phyloP scores from a whole-genome alignment of 139 green algal species.

The Micractinium conductrix region DNA sequence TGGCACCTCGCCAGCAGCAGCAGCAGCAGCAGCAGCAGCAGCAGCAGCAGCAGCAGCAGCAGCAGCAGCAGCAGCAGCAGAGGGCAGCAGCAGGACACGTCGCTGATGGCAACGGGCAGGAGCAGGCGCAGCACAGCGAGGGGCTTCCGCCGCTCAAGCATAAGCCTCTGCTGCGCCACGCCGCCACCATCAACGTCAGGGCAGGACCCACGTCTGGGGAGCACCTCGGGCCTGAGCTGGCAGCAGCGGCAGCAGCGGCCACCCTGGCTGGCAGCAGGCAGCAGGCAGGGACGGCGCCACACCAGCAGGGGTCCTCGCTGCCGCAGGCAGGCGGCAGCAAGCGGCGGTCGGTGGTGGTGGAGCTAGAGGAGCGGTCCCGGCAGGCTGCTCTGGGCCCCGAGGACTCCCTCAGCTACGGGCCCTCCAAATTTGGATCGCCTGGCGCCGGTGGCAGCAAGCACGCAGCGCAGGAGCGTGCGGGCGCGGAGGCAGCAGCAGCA shows the following conservation, averaged over 20 bases:
- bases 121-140: background rate
- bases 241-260: background rate
- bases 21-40: background rate
- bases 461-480: background rate
- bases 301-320: no score
- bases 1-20: conserved; percentile 10
- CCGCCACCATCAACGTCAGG: background rate
- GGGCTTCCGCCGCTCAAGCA: background rate
- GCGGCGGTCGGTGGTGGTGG: background rate
- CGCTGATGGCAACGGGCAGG: background rate
- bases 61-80: background rate
- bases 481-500: background rate
- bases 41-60: background rate
- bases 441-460: background rate
- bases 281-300: no score
- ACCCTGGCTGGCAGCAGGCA: background rate
- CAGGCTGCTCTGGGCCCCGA: background rate
- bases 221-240: background rate
- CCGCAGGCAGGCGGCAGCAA: no score
- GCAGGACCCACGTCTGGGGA: background rate
- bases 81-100: background rate
- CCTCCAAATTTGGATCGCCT: background rate
- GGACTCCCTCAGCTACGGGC: conserved; percentile 14
- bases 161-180: background rate
- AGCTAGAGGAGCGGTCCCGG: background rate